A percentile compares a stretch with the other conserved stretches of the same genome.
phyloP scores from a whole-genome alignment of 345 rosid species.

The Passiflora organensis region DNA sequence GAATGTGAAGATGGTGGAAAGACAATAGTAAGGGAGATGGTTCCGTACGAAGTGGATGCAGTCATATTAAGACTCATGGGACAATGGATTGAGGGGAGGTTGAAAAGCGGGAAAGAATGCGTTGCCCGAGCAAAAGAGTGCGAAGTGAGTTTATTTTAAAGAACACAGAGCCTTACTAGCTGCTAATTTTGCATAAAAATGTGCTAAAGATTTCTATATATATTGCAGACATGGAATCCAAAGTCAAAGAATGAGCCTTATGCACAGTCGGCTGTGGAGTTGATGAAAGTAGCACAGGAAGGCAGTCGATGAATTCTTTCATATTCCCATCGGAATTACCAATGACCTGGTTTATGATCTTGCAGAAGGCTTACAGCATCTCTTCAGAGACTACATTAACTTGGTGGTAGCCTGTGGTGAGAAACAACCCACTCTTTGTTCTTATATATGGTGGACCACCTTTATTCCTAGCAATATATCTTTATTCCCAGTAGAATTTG shows the following conservation, averaged over 20 bases:
- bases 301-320: conserved; percentile 69
- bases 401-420: conserved; percentile 81
- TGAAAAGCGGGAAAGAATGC: conserved; percentile 43
- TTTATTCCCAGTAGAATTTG: too few relatives aligned
- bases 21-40: conserved; percentile 69
- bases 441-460: too few relatives aligned
- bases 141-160: conserved; percentile 43
- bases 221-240: conserved; percentile 85
- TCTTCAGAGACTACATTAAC: conserved; percentile 64
- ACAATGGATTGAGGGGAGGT: conserved; percentile 62
- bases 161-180: too few relatives aligned
- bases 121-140: conserved; percentile 58
- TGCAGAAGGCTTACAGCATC: conserved; percentile 58
- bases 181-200: too few relatives aligned
- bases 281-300: conserved; percentile 60
- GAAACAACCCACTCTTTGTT: conserved; percentile 1
- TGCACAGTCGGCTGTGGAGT: conserved; percentile 65
- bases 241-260: conserved; percentile 90
- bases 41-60: conserved; percentile 74
- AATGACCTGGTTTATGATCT: conserved; percentile 71
- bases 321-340: conserved; percentile 68
- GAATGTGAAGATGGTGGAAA: conserved; percentile 90
- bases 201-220: background rate
- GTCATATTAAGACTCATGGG: conserved; percentile 48
- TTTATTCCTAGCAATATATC: too few relatives aligned